These are phyloP conservation scores for Trichosanthes truncata DNA, from an alignment of 306 rosid genomes.

Conservation along the genomic window DNA sequence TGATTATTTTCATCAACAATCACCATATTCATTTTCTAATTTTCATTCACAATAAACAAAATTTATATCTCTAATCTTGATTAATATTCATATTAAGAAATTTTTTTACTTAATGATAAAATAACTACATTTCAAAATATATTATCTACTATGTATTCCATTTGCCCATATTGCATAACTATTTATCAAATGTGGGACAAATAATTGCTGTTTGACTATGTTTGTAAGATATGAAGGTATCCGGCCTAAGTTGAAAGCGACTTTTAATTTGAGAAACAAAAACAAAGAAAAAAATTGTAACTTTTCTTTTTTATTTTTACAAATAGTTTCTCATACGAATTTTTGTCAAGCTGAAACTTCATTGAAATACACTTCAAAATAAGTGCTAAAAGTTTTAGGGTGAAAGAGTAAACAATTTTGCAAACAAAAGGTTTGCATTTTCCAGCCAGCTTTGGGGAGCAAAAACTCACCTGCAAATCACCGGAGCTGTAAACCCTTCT, in stretches of 20 bases:
- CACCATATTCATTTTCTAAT: background rate
- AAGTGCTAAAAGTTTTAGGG: background rate
- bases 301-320: background rate
- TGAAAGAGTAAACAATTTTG: background rate
- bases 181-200: background rate
- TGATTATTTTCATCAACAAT: background rate
- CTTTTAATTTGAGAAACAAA: background rate
- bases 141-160: background rate
- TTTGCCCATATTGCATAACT: background rate
- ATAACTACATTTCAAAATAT: too few species aligned
- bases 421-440: background rate
- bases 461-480: constrained; percentile 42
- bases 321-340: background rate
- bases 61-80: background rate
- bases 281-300: background rate
- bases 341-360: background rate
- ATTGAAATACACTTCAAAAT: background rate
- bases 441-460: background rate
- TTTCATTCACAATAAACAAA: background rate
- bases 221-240: background rate
- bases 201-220: background rate
- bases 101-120: background rate
- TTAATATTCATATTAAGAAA: background rate
- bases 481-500: constrained; percentile 61
- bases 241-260: background rate